phyloP scores from a whole-genome alignment of 1,139 yeast genomes.

The Kodamaea fungicola region DNA sequence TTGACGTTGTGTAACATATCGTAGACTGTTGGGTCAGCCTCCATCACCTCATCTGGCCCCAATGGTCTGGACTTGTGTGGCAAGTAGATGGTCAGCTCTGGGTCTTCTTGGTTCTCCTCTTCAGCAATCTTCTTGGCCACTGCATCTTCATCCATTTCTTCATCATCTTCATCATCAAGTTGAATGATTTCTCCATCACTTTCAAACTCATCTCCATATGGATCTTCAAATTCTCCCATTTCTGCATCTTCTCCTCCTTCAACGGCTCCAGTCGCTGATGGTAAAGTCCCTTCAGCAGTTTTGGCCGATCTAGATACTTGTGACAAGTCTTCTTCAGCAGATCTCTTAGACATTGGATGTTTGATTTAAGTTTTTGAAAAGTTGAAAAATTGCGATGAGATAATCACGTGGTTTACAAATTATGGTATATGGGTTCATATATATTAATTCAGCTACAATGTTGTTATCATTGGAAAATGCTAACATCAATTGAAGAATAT shows the following conservation, averaged over 20 bases:
- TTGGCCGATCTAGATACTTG: slow-evolving; percentile 29
- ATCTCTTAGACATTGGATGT: slow-evolving; percentile 59
- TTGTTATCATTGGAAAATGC: too few species aligned
- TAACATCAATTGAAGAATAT: too few species aligned
- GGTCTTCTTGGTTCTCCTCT: slow-evolving; percentile 25
- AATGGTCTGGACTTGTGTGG: slow-evolving; percentile 87
- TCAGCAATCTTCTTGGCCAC: slow-evolving; percentile 21
- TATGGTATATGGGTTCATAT: too few species aligned
- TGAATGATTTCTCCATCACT: slow-evolving; percentile 89
- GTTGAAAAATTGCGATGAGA: slow-evolving; percentile 5
- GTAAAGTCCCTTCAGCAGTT: slow-evolving; percentile 14
- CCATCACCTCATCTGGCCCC: slow-evolving; percentile 94
- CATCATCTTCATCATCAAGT: slow-evolving; percentile 64
- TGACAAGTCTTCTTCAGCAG: slow-evolving; percentile 38
- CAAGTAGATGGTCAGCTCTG: slow-evolving; percentile 53
- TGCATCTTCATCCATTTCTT: slow-evolving; percentile 41
- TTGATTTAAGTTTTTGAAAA: neutral
- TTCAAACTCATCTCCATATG: slow-evolving; percentile 92
- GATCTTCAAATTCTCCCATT: slow-evolving; percentile 91
- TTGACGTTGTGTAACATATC: slow-evolving; percentile 95
- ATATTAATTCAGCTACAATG: too few species aligned
- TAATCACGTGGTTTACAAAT: neutral
- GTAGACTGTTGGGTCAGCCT: slow-evolving; percentile 94
- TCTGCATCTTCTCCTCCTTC: slow-evolving; percentile 42
- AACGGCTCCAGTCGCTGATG: slow-evolving; percentile 11